Conservation (phyloP, 257 asterid species). For the Petunia axillaris region DNA sequence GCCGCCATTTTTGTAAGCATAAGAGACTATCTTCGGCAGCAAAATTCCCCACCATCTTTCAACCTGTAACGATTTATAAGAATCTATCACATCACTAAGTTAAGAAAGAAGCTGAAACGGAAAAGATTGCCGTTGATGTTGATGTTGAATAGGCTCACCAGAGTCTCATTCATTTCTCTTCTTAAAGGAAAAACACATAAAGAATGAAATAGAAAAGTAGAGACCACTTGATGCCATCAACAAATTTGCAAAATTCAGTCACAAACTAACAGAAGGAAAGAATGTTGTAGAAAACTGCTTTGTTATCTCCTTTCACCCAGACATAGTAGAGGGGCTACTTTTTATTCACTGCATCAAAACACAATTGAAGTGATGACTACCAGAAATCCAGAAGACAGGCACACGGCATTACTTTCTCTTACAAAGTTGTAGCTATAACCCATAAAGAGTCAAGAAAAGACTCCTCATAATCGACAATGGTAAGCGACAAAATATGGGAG, state of each 20-base stretch:
- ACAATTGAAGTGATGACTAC: background rate
- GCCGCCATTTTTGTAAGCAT: conserved; percentile 83
- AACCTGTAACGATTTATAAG: conserved; percentile 56
- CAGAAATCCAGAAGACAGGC: background rate
- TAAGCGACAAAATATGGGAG: background rate
- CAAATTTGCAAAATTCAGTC: background rate
- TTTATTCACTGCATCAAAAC: background rate
- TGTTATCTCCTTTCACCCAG: background rate
- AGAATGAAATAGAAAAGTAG: background rate
- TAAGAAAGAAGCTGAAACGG: background rate
- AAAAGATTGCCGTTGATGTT: background rate
- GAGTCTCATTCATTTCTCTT: background rate
- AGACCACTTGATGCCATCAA: background rate
- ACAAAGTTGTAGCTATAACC: background rate
- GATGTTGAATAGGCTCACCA: background rate
- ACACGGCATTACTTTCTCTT: background rate
- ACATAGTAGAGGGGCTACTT: background rate
- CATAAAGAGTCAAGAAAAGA: background rate
- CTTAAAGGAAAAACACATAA: background rate
- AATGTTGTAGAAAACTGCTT: background rate
- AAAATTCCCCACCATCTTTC: conserved; percentile 86
- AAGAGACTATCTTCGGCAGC: conserved; percentile 76
- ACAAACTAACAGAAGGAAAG: background rate
- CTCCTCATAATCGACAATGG: background rate
- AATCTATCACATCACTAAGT: conserved; percentile 5